phyloP scores from a whole-genome alignment of 768 basidiomycete genomes.

The Amyloporia xantha region DNA sequence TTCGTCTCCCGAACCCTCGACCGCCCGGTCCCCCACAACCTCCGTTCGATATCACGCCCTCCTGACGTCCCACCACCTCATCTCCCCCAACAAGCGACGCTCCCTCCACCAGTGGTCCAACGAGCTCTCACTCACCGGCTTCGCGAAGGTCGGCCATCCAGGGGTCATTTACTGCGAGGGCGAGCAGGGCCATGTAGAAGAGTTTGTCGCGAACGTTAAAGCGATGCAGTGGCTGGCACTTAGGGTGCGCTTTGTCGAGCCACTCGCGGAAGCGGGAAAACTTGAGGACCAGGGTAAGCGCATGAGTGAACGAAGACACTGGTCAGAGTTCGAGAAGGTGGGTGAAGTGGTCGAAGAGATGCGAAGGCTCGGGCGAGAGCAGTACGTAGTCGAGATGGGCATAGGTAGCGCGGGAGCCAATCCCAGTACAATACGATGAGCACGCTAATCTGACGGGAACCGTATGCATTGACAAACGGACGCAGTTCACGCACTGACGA shows the following conservation, averaged over 20 bases:
- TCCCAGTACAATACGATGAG: not conserved
- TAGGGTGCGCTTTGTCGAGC: constrained; percentile 53
- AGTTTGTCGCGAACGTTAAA: constrained; percentile 62
- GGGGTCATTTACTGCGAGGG: constrained; percentile 73
- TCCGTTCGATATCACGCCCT: constrained; percentile 45
- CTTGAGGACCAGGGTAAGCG: not conserved
- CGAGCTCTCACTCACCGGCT: constrained; percentile 49
- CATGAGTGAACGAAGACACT: constrained; percentile 19
- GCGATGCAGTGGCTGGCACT: constrained; percentile 77
- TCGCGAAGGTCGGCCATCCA: constrained; percentile 71
- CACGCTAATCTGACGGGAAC: too few relatives aligned
- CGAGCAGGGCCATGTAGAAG: constrained; percentile 41
- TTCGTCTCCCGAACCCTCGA: not conserved
- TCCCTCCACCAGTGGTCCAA: constrained; percentile 50
- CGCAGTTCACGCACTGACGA: too few relatives aligned
- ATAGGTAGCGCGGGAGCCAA: constrained; percentile 38
- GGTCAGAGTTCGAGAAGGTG: constrained; percentile 65
- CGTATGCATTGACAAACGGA: too few relatives aligned
- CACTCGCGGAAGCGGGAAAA: constrained; percentile 18
- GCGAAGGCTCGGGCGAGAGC: constrained; percentile 47
- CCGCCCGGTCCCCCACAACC: not conserved
- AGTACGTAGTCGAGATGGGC: constrained; percentile 55
- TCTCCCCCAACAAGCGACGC: constrained; percentile 57
- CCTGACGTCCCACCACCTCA: constrained; percentile 67
- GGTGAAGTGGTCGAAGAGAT: constrained; percentile 66